phyloP scores from a whole-genome alignment of 2,329 filamentous ascomycete species.

The Colletotrichum coccodes region DNA sequence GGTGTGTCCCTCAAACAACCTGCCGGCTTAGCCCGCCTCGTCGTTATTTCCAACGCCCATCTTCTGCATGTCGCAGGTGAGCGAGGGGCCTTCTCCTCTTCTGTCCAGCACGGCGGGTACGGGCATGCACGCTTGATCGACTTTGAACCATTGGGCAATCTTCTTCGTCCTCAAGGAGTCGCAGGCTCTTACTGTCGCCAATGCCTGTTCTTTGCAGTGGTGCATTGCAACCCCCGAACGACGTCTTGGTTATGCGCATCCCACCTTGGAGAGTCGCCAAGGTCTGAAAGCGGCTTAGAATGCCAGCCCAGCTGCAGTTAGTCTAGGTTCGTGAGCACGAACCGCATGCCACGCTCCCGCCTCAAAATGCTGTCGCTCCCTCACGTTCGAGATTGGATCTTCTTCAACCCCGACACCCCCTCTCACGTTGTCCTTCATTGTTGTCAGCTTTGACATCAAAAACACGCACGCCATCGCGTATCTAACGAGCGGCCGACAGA shows the following conservation, averaged over 20 bases:
- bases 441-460: neutral
- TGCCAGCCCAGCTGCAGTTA: neutral
- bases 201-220: constrained; percentile 9
- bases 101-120: neutral
- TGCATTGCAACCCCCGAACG: constrained; percentile 23
- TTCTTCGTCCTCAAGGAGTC: neutral
- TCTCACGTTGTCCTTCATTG: neutral
- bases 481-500: neutral
- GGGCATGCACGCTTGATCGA: neutral
- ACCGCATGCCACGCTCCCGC: neutral
- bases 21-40: neutral
- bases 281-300: constrained; percentile 22
- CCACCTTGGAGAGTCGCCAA: constrained; percentile 20
- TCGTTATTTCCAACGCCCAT: constrained; percentile 1
- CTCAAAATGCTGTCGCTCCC: constrained; percentile 23
- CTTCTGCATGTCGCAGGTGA: constrained; percentile 18
- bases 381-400: neutral
- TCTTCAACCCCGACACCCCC: constrained; percentile 2
- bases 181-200: neutral
- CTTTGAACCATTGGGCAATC: neutral
- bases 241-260: constrained; percentile 19
- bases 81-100: neutral
- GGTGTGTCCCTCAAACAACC: neutral
- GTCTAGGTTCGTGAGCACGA: neutral
- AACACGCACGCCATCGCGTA: neutral